These are phyloP conservation scores for Rhododendron griersonianum DNA, from an alignment of 148 eudicot genomes.

Conservation along the genomic window DNA sequence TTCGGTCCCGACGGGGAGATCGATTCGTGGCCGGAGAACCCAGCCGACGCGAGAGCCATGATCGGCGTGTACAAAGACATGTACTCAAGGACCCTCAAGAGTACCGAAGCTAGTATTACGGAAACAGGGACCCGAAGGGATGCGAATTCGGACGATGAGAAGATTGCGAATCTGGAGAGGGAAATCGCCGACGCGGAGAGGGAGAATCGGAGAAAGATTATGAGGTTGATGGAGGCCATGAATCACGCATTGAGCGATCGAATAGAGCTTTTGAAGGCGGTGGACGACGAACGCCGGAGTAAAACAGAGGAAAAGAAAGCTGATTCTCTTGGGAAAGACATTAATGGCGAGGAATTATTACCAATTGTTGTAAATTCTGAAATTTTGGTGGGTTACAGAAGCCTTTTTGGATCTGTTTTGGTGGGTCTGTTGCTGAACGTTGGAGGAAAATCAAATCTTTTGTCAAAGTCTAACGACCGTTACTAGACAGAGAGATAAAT, in stretches of 20 bases:
- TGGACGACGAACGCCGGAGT: background rate
- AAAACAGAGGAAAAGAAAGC: background rate
- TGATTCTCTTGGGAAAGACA: background rate
- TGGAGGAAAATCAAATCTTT: background rate
- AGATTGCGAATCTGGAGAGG: background rate
- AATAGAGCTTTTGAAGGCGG: background rate
- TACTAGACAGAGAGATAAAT: background rate
- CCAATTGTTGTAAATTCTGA: background rate
- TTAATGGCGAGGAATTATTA: background rate
- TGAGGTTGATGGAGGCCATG: background rate
- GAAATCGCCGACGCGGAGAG: background rate
- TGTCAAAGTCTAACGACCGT: too few relatives aligned
- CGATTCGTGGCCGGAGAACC: conserved; percentile 19
- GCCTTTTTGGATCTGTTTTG: background rate
- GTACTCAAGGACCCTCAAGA: too few relatives aligned
- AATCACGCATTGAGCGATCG: background rate
- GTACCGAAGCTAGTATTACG: background rate
- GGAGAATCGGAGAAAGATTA: background rate
- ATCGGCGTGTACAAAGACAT: background rate
- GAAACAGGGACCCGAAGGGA: background rate
- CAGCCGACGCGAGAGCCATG: background rate
- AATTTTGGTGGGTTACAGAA: background rate
- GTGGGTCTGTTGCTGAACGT: background rate
- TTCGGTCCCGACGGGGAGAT: background rate
- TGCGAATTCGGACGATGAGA: too few relatives aligned